Evolutionary conservation across 139 green algal species (phyloP), one percentile per base, ranked within the genome.

Genomic region (Auxenochlorella pyrenoidosa): DNA sequence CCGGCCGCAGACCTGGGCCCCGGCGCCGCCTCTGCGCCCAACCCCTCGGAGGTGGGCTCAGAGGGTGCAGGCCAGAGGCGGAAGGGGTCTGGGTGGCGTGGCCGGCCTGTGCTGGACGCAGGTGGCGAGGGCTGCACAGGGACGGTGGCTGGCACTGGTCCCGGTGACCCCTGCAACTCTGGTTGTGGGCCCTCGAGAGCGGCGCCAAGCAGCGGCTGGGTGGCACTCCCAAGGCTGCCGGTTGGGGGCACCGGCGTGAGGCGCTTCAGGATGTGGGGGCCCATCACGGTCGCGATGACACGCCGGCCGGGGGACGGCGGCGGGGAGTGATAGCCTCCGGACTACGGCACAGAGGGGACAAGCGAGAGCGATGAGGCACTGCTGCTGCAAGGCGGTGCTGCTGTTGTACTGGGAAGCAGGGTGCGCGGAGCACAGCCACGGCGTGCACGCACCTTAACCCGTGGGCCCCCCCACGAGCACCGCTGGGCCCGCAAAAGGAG

Each of bases 51-150:
- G 36, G 13, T 24, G 36, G 36, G 24, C 13, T 84, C 79, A 40
- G 41, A 59, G 15, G 15, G 80, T 0, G 80, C 41, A 5, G 80
- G 80, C 40, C 80, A 40, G 5, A 76, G 43, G 60, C 63, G 80
- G 63, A 85, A 85, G 13, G 80, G 34, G 80, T 75, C 80, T 26
- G 34, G 34, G 54, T 72, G 79, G 43, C 80, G 66, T n/a, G 40
- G 22, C 13, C 1, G 63, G 43, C 40, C 36, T 28, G 40, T 24
- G 40, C 36, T 59, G 51, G 18, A n/a, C 0, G 41, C 41, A 19
- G 44, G 16, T 18, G 75, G 26, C 15, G 71, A 47, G 1, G 71
- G 1, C 41, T 40, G 73, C 13, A 38, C 38, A 30, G 79, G 6
- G 5, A 28, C n/a, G 15, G 38, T 34, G 51, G 3, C 47, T 3